Base-by-base conservation (phyloP, 192 early-diverging fungal genomes). In the Allomyces arbusculus region DNA sequence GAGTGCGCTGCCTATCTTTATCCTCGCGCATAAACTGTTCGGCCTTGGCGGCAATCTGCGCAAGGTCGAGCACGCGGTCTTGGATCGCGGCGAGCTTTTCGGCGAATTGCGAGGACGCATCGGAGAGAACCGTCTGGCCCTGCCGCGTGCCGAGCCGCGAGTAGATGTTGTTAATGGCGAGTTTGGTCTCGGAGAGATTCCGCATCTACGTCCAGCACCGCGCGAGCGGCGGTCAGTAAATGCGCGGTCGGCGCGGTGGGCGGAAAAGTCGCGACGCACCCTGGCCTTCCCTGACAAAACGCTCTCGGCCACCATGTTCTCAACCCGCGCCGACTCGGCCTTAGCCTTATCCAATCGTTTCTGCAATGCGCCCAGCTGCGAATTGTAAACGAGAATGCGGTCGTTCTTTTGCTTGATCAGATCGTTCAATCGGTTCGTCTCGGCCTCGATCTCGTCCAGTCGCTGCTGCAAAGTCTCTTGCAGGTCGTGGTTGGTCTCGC, bases 321-420 rank as follows among this genome's bases (percentile, higher is more conserved):
- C 78, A n/a, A 70, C 64, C 64, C 79, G 77, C 3, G 79, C 79
- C 24, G 68, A 73, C 44, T 81, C 77, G 61, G 73, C 77, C 61
- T 82, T 83, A 14, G 78, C 58, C 58, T 71, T 71, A 66, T 83
- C 82, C 62, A 82, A 68, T 20, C 69, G 58, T 65, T 83, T 83
- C 67, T 83, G 82, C 67, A 75, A 69, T 24, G 75, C 76, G 25
- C 82, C 82, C 5, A 83, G 69, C 33, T 74, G 74, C 8, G 74
- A 77, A 70, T 83, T 83, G 67, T 82, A 79, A 1, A 83, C 82
- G 33, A 83, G 70, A 26, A 83, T 83, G 61, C 73, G 62, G 64
- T 83, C 80, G 66, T 81, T 82, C 69, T 81, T 83, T 65, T 76
- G 77, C 68, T 82, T 82, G n/a, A 82, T 69, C 7, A 82, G 69